These are phyloP conservation scores for Trypanosoma vivax DNA, from an alignment of 208 protist genomes.

Conservation along the genomic window DNA sequence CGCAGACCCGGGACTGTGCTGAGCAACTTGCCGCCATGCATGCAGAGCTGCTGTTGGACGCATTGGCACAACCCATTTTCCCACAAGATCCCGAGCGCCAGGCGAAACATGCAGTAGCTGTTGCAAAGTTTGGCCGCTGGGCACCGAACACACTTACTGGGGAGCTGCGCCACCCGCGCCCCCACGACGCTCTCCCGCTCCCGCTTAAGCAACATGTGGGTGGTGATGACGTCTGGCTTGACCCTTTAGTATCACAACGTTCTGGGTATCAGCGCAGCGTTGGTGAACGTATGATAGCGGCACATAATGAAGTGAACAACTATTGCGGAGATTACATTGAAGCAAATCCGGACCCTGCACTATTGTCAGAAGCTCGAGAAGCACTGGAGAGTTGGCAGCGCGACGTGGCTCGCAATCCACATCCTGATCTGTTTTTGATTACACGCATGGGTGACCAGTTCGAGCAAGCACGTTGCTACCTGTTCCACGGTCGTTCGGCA, in stretches of 20 bases:
- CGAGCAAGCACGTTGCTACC: slow-evolving; percentile 69
- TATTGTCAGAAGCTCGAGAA: slow-evolving; percentile 43
- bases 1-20: slow-evolving; percentile 48
- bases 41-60: slow-evolving; percentile 73
- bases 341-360: slow-evolving; percentile 43
- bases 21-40: slow-evolving; percentile 74
- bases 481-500: slow-evolving; percentile 46
- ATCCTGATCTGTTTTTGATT: slow-evolving; percentile 64
- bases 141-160: slow-evolving; percentile 36
- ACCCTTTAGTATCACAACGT: slow-evolving; percentile 21
- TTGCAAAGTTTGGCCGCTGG: slow-evolving; percentile 63
- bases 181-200: slow-evolving; percentile 45
- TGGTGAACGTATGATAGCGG: slow-evolving; percentile 48
- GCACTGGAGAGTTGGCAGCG: slow-evolving; percentile 55
- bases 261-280: slow-evolving; percentile 27
- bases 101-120: slow-evolving; percentile 48
- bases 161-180: slow-evolving; percentile 17
- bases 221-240: slow-evolving; percentile 62
- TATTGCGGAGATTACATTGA: slow-evolving; percentile 47
- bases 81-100: slow-evolving; percentile 40
- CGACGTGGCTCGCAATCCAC: slow-evolving; percentile 47
- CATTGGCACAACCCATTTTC: slow-evolving; percentile 52
- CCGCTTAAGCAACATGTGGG: slow-evolving; percentile 75
- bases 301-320: slow-evolving; percentile 45
- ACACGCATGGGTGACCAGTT: slow-evolving; percentile 58